Evolutionary conservation across 306 rosid species (phyloP), one percentile per base, ranked within the genome.

Genomic region (Cicer bijugum): DNA sequence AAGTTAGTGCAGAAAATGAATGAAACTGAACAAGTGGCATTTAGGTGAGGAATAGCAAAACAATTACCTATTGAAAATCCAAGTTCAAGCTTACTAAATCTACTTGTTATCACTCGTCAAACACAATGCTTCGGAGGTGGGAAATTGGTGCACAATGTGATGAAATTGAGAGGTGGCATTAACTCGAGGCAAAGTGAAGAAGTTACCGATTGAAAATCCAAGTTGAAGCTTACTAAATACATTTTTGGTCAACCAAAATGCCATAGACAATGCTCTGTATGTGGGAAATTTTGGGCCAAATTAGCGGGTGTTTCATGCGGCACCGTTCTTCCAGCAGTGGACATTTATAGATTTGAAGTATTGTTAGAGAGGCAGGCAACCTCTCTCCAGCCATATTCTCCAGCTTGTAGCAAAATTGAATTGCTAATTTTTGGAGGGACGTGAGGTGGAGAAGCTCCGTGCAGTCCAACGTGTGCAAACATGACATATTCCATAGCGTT

Each of bases 401-500:
- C 4, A 63, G 35, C 35, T 40, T 40, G 5, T 9, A 14, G 9
- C 69, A 63, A 0, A 0, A 0, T 8, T 0, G 0, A 63, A 39
- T 14, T 40, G 0, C 0, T 63, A 63, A 15, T 4, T 0, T 0
- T 40, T 63, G 69, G 35, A 63, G 69, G 33, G 69, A 38, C 0
- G 69, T 63, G 12, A 63, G 50, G 69, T 40, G 48, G 35, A 63
- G 69, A 38, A 63, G 28, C 33, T 48, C 33, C 0, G 14, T 63
- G 69, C 69, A 63, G 0, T 63, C 69, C 28, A 63, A 38, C 0
- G 69, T 63, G 5, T 39, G 69, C 50, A 63, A 0, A 15, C 67
- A 38, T 14, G 47, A n/a, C 4, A 40, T 0, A 1, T 0, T 0
- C 1, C 1, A 0, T 8, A 15, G 6, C 0, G 0, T 0, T 0